Base-by-base conservation (phyloP, 2,329 filamentous ascomycete genomes). In the Aspergillus carbonarius region DNA sequence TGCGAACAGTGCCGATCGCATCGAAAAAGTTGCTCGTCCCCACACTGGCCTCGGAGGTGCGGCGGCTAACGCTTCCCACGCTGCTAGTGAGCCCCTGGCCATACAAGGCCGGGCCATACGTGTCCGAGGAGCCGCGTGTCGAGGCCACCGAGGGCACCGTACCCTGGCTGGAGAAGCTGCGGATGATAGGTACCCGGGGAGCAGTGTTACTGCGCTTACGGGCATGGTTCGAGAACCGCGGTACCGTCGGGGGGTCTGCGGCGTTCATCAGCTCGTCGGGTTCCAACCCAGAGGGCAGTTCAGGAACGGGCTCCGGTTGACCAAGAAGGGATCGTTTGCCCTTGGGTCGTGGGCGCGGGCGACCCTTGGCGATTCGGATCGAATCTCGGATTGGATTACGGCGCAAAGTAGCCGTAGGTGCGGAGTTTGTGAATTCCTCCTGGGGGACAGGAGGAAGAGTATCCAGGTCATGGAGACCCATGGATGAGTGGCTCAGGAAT, bases 131-230 rank as follows among this genome's bases (percentile, higher is more conserved):
- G 1, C 79, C 83, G 1, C 80, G 69, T 32, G 66, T 64, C 1
- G 66, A 74, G n/a, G 60, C 42, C 15, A 60, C 59, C 44, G 71
- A 76, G 5, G 73, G 70, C 61, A 73, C 69, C 3, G 73, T 71
- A 20, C 68, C 73, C 48, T 76, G 66, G 56, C 73, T 73, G 55
- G 90, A 92, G 75, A 96, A 93, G 62, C 88, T 92, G 47, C 92
- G 86, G 79, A 95, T 27, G 87, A 88, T 13, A 85, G 85, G 18
- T 86, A 83, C 68, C 47, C 90, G 87, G 5, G 91, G 89, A 10
- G 90, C 90, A 0, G 93, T 96, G 70, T 93, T 96, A 78, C 92
- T 96, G 62, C 93, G 85, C 78, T 96, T 96, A 60, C 93, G 88
- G 6, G 87, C 87, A 72, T 97, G 93, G 61, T 74, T 78, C 3